These are phyloP conservation scores for Xanthoconium stramineum DNA, from an alignment of 768 basidiomycete genomes.

Conservation along the genomic window DNA sequence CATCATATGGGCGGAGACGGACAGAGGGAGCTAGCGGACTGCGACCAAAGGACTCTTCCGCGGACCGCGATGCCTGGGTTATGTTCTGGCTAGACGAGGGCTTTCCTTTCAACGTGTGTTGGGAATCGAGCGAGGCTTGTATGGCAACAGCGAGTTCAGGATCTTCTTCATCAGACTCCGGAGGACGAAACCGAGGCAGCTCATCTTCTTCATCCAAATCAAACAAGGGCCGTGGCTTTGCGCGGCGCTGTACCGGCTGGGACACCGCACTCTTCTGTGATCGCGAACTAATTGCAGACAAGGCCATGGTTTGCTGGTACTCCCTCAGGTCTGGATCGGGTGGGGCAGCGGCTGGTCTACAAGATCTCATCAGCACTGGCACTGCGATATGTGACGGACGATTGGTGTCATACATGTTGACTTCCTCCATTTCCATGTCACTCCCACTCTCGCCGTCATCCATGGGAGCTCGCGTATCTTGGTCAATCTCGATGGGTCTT, in stretches of 20 bases:
- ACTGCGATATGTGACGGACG: background rate
- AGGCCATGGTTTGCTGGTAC: slow-evolving; percentile 57
- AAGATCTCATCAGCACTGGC: slow-evolving; percentile 10
- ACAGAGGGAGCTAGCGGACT: background rate
- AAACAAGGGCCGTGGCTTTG: slow-evolving; percentile 48
- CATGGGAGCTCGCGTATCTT: slow-evolving; percentile 41
- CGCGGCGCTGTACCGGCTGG: slow-evolving; percentile 35
- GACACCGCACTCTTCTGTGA: slow-evolving; percentile 32
- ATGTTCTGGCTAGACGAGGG: slow-evolving; percentile 4
- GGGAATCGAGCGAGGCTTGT: slow-evolving; percentile 53
- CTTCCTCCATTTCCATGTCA: slow-evolving; percentile 80
- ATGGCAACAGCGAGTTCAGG: slow-evolving; percentile 57
- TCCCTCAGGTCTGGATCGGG: slow-evolving; percentile 63
- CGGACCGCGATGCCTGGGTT: slow-evolving; percentile 5
- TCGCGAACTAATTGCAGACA: slow-evolving; percentile 55
- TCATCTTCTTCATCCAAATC: slow-evolving; percentile 49
- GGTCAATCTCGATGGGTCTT: slow-evolving; percentile 86
- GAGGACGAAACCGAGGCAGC: slow-evolving; percentile 16
- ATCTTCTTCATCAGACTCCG: slow-evolving; percentile 47
- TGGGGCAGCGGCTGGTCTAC: slow-evolving; percentile 30
- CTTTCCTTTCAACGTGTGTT: background rate
- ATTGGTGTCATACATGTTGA: slow-evolving; percentile 52
- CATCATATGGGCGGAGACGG: slow-evolving; percentile 12
- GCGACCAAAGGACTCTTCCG: background rate
- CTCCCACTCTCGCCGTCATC: slow-evolving; percentile 45